Evolutionary conservation across 2,329 filamentous ascomycete species (phyloP), one percentile per base, ranked within the genome.

Genomic region (Aspergillus sp.): DNA sequence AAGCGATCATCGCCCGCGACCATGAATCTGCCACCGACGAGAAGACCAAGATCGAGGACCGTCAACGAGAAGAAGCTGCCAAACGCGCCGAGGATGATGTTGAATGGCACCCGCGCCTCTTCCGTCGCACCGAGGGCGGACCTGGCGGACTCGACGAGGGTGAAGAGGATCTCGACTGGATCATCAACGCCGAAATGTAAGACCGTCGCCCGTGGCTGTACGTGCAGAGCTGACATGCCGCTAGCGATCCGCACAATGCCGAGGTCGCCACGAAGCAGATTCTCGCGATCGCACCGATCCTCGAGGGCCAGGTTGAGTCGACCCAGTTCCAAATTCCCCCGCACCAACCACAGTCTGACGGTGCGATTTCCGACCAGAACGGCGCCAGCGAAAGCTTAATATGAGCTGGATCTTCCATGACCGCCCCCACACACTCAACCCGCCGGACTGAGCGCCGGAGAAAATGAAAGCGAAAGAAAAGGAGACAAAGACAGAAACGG

Each of bases 21-120:
- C 94, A 99, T 65, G 88, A 90, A 61, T 74, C 88, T 7, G 94
- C 94, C 3, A 99, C 94, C 0, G 89, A 94, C 58, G 93, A 97
- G 67, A 99, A 99, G 77, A 92, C 89, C n/a, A 89, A 88, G 69
- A 90, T 99, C 54, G 94, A 99, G 70, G 93, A 97, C 64, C 86
- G 83, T 66, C 94, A 99, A 72, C 83, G 94, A 65, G 87, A 92
- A 58, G 93, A 97, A 67, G 91, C 94, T 2, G 88, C 91, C 16
- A 84, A 84, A 65, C 82, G 94, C 63, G 83, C 83, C 29, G 87
- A 91, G 45, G 86, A 92, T 10, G 88, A 88, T 11, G 77, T 91
- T 6, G 90, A 96, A 58, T 99, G 94, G 94, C 84, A 86, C 31
- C 93, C 94, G 1, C 85, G 86, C 58, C 81, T 97, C 11, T 99